Percentiles rank a stretch among this genome's conserved stretches.
These are phyloP conservation scores for Amanita muscaria DNA, from an alignment of 768 basidiomycete species.

Conservation along the genomic window DNA sequence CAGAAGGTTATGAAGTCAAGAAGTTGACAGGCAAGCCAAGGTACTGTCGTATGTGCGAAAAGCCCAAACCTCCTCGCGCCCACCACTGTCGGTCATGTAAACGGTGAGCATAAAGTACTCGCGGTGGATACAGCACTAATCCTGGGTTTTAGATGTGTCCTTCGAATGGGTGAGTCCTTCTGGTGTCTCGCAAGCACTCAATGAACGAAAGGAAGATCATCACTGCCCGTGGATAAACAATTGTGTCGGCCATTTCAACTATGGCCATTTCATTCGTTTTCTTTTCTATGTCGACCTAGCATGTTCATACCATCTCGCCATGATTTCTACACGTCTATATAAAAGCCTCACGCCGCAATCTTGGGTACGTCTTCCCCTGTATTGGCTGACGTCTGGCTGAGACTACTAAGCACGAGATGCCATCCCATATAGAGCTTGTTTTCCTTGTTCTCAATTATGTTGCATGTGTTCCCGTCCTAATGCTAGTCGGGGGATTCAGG, in stretches of 20 bases:
- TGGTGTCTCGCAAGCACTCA: slow-evolving; percentile 6
- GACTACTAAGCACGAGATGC: slow-evolving; percentile 46
- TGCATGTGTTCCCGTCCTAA: slow-evolving; percentile 74
- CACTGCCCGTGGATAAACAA: slow-evolving; percentile 94
- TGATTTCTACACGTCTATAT: slow-evolving; percentile 65
- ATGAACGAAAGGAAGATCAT: slow-evolving; percentile 47
- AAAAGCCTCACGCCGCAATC: slow-evolving; percentile 32
- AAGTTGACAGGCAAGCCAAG: slow-evolving; percentile 75
- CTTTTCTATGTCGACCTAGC: slow-evolving; percentile 89
- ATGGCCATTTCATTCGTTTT: slow-evolving; percentile 85
- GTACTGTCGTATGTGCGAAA: slow-evolving; percentile 79
- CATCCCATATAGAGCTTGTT: slow-evolving; percentile 59
- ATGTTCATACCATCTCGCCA: slow-evolving; percentile 78
- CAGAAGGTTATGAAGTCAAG: slow-evolving; percentile 85
- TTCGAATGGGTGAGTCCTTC: slow-evolving; percentile 70
- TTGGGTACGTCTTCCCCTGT: slow-evolving; percentile 36
- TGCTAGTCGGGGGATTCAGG: slow-evolving; percentile 91
- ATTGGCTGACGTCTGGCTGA: background rate
- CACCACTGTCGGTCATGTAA: slow-evolving; percentile 92
- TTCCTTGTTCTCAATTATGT: slow-evolving; percentile 87
- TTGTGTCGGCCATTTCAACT: slow-evolving; percentile 89
- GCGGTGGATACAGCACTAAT: too few species aligned
- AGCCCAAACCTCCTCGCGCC: slow-evolving; percentile 79
- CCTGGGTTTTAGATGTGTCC: slow-evolving; percentile 81
- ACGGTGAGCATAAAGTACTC: slow-evolving; percentile 51